phyloP scores from a whole-genome alignment of 495 filamentous ascomycete genomes.

The Penicillium herquei region DNA sequence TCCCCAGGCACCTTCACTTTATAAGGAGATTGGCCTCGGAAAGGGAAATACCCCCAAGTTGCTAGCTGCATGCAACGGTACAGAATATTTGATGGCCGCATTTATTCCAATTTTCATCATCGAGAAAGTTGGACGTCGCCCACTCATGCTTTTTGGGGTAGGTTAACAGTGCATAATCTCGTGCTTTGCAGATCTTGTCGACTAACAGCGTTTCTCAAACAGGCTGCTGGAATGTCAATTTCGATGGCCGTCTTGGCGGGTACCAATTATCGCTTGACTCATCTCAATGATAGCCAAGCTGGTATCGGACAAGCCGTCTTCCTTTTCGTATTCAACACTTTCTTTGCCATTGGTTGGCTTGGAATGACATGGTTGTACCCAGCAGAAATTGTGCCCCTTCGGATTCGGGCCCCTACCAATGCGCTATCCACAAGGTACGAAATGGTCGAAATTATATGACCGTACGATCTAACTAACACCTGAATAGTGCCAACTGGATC shows the following conservation, averaged over 20 bases:
- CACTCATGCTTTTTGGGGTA: conserved; percentile 65
- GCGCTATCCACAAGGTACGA: conserved; percentile 9
- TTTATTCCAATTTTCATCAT: conserved; percentile 65
- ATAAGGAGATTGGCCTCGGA: conserved; percentile 47
- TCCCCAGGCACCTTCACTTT: conserved; percentile 27
- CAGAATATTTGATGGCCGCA: conserved; percentile 68
- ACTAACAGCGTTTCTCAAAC: neutral
- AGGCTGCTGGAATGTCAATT: conserved; percentile 54
- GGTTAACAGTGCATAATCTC: neutral
- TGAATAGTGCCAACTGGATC: conserved; percentile 21
- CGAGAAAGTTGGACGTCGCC: conserved; percentile 60
- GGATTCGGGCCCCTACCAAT: conserved; percentile 26
- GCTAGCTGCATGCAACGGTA: conserved; percentile 58
- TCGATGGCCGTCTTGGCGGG: conserved; percentile 61
- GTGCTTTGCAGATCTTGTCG: neutral
- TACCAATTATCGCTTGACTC: conserved; percentile 35
- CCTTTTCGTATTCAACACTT: conserved; percentile 64
- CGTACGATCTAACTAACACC: neutral
- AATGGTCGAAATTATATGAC: neutral
- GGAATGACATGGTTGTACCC: conserved; percentile 71
- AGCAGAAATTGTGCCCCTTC: conserved; percentile 55
- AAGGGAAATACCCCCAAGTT: conserved; percentile 28
- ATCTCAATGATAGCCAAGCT: conserved; percentile 31
- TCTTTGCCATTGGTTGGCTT: conserved; percentile 70
- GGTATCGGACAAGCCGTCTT: conserved; percentile 45